Evolutionary conservation across 257 asterid species (phyloP).

Genomic region (Plantago major): DNA sequence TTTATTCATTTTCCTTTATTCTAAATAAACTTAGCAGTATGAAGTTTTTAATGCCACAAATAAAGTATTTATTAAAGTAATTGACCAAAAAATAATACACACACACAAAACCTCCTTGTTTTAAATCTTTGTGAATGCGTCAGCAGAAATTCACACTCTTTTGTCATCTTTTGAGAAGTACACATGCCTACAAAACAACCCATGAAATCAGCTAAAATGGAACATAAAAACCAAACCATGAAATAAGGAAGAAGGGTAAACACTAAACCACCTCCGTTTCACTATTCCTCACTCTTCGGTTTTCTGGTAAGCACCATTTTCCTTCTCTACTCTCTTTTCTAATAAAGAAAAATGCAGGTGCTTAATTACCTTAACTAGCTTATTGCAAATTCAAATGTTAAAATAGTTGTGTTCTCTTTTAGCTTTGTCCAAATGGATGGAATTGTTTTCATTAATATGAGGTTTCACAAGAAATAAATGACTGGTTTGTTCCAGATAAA

Average conservation of each 20-base stretch:
- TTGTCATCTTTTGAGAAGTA: slow-evolving; percentile 17
- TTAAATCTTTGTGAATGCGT: neutral
- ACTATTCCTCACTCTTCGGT: slow-evolving; percentile 15
- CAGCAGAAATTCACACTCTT: slow-evolving; percentile 27
- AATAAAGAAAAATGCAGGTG: no score
- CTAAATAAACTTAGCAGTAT: no score
- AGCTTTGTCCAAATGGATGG: no score
- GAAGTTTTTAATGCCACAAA: no score
- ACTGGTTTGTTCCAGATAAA: neutral
- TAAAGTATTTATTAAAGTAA: no score
- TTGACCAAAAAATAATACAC: no score
- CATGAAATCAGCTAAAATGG: slow-evolving; percentile 27
- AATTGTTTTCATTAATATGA: no score
- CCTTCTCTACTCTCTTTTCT: neutral
- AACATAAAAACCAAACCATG: slow-evolving; percentile 14
- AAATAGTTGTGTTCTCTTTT: neutral
- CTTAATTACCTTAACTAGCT: neutral
- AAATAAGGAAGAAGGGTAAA: neutral
- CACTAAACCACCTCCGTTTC: neutral
- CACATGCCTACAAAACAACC: slow-evolving; percentile 15
- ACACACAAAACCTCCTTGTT: no score
- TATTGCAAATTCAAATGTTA: neutral
- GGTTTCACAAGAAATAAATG: neutral
- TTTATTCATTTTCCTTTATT: no score
- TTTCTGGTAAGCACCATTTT: slow-evolving; percentile 12